Base-by-base conservation (phyloP, 805 yeast genomes). In the Schwanniomyces polymorphus region DNA sequence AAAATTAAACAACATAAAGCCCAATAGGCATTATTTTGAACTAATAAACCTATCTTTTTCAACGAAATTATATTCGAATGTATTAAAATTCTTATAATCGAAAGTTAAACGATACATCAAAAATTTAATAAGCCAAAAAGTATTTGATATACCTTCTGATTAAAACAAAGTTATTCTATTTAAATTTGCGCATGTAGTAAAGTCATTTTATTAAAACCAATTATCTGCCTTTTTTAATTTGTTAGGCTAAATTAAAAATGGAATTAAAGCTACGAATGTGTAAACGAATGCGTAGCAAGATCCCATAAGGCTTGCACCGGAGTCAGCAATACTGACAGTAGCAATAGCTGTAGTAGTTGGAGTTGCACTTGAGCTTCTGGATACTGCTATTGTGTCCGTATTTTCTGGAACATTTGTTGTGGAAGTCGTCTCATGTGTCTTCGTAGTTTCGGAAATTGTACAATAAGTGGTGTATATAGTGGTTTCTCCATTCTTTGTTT, bases 341-440 rank as follows among this genome's bases (percentile, higher is more conserved):
- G 52, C 35, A 38, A 51, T 38, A 27, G 29, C 12, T 3, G 29
- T 8, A 11, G 29, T 3, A 27, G 12, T 11, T 10, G 29, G 4
- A 6, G 29, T 8, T 27, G 10, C 12, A 10, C 29, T 10, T 4
- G 10, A 37, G 53, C 49, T 38, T 53, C 42, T 42, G 57, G 23
- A 43, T 21, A 55, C 43, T 37, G 57, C 35, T 39, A 55, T 53
- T 39, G 51, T 48, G 29, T 56, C 46, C 25, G 54, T 46, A 42
- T 51, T 11, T 27, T 74, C 65, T 33, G 76, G 68, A 43, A 66
- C 54, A 16, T 72, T 67, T 10, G 67, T 42, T 14, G 23, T 3
- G 23, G 23, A 21, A 21, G 23, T 21, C 3, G 23, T 21, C 23
- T 21, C 23, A 4, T 3, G 23, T 21, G 61, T 60, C 16, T 68